Evolutionary conservation across 2,329 filamentous ascomycete genomes (phyloP), one percentile per base, ranked within the genome.

Genomic region (Knoxdaviesia proteae): DNA sequence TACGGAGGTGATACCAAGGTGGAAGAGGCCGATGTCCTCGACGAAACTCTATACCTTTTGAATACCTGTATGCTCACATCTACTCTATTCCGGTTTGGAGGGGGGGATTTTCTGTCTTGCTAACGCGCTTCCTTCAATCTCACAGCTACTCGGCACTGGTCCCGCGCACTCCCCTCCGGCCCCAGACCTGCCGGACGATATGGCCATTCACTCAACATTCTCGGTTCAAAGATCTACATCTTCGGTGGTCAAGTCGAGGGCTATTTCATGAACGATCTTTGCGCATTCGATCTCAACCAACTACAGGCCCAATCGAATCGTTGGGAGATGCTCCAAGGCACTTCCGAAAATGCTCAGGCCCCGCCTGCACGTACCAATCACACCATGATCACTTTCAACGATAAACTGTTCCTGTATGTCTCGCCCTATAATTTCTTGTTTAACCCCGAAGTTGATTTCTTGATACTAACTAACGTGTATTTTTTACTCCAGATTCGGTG

Each of bases 1-100:
- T 98, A 96, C 55, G 92, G 90, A 41, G 90, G 90, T 55, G 92
- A 98, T 58, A 98, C 90, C 42, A 98, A 98, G 61, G 80, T 94
- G 56, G 86, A 94, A 44, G 90, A 96, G 54, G 74, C 76, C 33
- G 90, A 98, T 59, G 69, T 83, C 40, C 65, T 98, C 45, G 90
- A 98, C 53, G 88, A 98, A 61, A 96, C 90, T 0, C 65, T 98
- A 8, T 98, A 98, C 60, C 71, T 98, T 41, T 68, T 98, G 42
- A 98, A 98, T 62, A 98, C 90, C 41, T 94, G 90, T 96, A 69
- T 63, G 88, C 67, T 42, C 36, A 20, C 9, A 37, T 42, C 8
- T 20, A 29, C 8, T 10, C 35, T 31, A 6, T n/a, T 20, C 33
- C 4, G 9, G 2, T 36, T 36, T 36, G 34, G 34, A 11, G 34